phyloP scores from a whole-genome alignment of 257 asterid genomes.

The Euphrasia confusa region DNA sequence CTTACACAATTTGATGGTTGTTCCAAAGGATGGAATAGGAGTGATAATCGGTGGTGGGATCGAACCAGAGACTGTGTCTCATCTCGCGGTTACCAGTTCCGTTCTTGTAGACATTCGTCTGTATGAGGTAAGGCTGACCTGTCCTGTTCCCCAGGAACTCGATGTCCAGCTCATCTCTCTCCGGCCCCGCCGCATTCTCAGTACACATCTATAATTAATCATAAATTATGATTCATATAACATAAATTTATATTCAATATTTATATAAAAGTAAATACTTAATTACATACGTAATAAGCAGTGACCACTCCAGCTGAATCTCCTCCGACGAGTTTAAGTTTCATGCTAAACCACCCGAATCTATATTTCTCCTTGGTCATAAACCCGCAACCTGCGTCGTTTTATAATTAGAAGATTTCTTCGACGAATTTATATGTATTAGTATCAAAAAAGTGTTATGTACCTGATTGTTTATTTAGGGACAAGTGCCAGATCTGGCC shows the following conservation, averaged over 20 bases:
- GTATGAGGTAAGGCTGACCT: slow-evolving; percentile 81
- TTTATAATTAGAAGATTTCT: too few species aligned
- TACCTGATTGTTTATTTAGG: slow-evolving; percentile 68
- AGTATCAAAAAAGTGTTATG: neutral
- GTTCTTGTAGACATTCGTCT: slow-evolving; percentile 82
- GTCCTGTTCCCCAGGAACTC: slow-evolving; percentile 94
- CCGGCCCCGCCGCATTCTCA: slow-evolving; percentile 68
- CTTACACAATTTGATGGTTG: slow-evolving; percentile 68
- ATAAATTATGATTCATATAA: neutral
- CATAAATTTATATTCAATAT: neutral
- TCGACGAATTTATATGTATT: too few species aligned
- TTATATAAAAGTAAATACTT: too few species aligned
- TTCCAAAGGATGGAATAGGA: slow-evolving; percentile 85
- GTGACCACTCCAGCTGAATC: slow-evolving; percentile 98
- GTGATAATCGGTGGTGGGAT: slow-evolving; percentile 80
- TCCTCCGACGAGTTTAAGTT: slow-evolving; percentile 71
- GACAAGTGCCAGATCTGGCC: slow-evolving; percentile 92
- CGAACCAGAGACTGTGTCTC: slow-evolving; percentile 91
- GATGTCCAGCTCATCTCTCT: slow-evolving; percentile 86
- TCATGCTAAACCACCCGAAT: slow-evolving; percentile 99
- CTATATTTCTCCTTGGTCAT: slow-evolving; percentile 71
- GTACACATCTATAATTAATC: slow-evolving; percentile 64
- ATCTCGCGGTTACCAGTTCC: slow-evolving; percentile 93
- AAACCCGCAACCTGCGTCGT: slow-evolving; percentile 71
- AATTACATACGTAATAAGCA: slow-evolving; percentile 74